Evolutionary conservation across 169 alveolate genomes (phyloP), one percentile per base, ranked within the genome.

Genomic region (Perkinsus chesapeaki): DNA sequence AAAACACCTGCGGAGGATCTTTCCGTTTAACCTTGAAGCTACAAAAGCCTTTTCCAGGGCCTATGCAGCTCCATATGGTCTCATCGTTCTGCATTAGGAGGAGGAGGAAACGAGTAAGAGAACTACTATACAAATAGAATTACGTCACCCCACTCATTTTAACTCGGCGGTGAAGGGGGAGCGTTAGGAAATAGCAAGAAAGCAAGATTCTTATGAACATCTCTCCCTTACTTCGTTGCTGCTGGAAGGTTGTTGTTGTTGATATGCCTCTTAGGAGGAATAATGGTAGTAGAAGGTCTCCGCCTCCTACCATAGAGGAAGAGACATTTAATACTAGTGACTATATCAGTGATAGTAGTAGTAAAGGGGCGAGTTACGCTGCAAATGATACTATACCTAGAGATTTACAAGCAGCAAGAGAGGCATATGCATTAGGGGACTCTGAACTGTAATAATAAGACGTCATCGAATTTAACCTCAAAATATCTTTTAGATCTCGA

Each of bases 1-100:
- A 96, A 91, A 96, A 96, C 94, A 60, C 82, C 82, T 60, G 82
- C 31, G 82, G 82, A 60, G 82, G 82, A 60, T 60, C 82, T 23
- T 60, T 60, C 82, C 82, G 82, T 60, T 60, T 60, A 9, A 60
- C 82, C 23, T 60, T 60, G 82, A 60, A 60, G 82, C 82, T 60
- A 34, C 82, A 60, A 34, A 60, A 60, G 23, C 82, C 82, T 34
- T 60, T 60, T 27, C 82, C 82, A 34, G 82, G 82, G 7, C 82
- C 82, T 12, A 60, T 60, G 82, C 82, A 60, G 37, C 37, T 60
- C 82, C 82, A 60, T 5, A 60, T 12, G 82, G 82, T 60, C 3
- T 60, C 82, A 23, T 60, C 82, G 82, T 60, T 60, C 27, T 60
- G 82, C 82, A 60, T 60, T n/a, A n/a, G 82, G 82, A 5, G 3